Evolutionary conservation across 768 basidiomycete species (phyloP), one percentile per base, ranked within the genome.

Genomic region (Kwoniella europaea): DNA sequence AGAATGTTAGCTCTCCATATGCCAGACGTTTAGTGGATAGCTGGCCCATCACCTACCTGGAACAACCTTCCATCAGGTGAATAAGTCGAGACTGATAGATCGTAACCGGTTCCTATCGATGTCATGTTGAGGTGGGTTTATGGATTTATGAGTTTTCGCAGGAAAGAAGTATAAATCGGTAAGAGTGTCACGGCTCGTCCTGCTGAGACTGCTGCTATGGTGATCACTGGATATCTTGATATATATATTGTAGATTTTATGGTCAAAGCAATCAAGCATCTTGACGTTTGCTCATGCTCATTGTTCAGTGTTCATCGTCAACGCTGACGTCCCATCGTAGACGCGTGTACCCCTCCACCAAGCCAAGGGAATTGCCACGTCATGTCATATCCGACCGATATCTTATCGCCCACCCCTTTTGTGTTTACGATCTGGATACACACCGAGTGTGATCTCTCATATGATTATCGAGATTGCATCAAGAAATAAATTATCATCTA

Each of bases 81-180:
- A 77, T 85, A 85, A 10, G 80, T 82, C 43, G 80, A 82, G 10
- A 82, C 81, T 9, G 79, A 82, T 27, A 83, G 90, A 88, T 98
- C 97, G 87, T 98, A 98, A 69, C 97, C 97, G 79, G 97, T 98
- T 72, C 97, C 96, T 82, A 98, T 98, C 56, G 96, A 98, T 71
- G 95, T 96, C 96, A 98, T 97, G 27, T 61, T 72, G 63, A 52
- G 18, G 46, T 27, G 3, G 57, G 7, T 58, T 42, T 16, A 16
- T 58, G 13, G 57, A 27, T 35, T 35, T 35, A 35, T 35, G 35
- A 1, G 35, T 35, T 35, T 35, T 35, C 0, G 6, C 1, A 1
- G 35, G 35, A 35, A 35, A 35, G 35, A 35, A 6, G 35, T 35
- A 35, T 35, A 35, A 35, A 1, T 35, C 35, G 35, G 35, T 35